Percentiles rank a stretch among this genome's conserved stretches.
Conservation (phyloP, 169 alveolate species). For the Cryptosporidium muris region DNA sequence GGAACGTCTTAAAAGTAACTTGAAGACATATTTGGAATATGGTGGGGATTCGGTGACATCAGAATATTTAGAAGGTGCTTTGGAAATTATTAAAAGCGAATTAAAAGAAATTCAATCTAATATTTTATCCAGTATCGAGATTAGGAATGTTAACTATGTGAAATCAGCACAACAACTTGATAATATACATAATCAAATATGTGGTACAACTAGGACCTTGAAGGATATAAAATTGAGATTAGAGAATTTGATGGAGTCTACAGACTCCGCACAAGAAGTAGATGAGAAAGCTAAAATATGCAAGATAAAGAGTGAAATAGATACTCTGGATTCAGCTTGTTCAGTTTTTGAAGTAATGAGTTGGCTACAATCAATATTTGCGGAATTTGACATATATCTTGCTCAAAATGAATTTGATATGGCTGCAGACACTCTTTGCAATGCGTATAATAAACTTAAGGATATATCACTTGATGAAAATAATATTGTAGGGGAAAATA, state of each 20-base stretch:
- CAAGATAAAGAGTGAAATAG: slow-evolving; percentile 10
- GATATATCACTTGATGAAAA: neutral
- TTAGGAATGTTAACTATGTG: slow-evolving; percentile 30
- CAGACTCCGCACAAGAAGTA: slow-evolving; percentile 16
- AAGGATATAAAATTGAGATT: slow-evolving; percentile 9
- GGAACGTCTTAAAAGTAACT: neutral
- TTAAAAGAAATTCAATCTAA: slow-evolving; percentile 9
- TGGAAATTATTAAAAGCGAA: slow-evolving; percentile 19
- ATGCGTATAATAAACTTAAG: slow-evolving; percentile 29
- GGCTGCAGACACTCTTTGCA: slow-evolving; percentile 62
- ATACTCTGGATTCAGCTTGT: slow-evolving; percentile 10
- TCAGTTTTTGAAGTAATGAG: slow-evolving; percentile 22
- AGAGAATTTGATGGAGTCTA: slow-evolving; percentile 8
- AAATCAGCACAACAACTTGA: slow-evolving; percentile 44
- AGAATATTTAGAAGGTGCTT: slow-evolving; percentile 1
- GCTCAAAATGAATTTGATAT: slow-evolving; percentile 56
- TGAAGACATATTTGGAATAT: slow-evolving; percentile 6
- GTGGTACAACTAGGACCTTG: slow-evolving; percentile 8
- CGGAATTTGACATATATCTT: slow-evolving; percentile 61
- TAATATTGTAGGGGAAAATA: neutral
- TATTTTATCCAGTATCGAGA: slow-evolving; percentile 40
- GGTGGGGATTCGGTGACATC: neutral
- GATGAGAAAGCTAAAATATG: slow-evolving; percentile 13
- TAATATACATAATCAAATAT: slow-evolving; percentile 20
- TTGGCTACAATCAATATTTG: slow-evolving; percentile 50